These are phyloP conservation scores for Aspergillus viridinutans DNA, from an alignment of 2,329 filamentous ascomycete species.

Conservation along the genomic window DNA sequence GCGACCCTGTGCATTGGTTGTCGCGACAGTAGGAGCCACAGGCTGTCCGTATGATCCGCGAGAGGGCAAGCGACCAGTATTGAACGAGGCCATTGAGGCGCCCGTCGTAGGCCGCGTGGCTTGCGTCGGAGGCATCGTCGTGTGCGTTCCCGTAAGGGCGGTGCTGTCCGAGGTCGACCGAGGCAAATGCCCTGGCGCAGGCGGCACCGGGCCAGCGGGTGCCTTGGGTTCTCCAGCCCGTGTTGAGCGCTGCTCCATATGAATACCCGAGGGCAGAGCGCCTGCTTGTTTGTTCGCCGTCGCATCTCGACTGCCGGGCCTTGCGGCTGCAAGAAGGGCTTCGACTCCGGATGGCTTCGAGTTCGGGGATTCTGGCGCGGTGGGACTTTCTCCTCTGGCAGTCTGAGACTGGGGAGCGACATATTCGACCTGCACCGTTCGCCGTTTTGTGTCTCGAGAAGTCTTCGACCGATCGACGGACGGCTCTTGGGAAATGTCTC, in stretches of 20 bases:
- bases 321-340: constrained; percentile 45
- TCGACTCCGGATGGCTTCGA: constrained; percentile 16
- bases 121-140: constrained; percentile 36
- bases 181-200: constrained; percentile 48
- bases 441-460: constrained; percentile 77
- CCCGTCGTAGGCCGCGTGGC: constrained; percentile 70
- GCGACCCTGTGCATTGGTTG: constrained; percentile 82
- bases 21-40: constrained; percentile 77
- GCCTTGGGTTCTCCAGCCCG: constrained; percentile 12
- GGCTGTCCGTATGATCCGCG: constrained; percentile 84
- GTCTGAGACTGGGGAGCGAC: constrained; percentile 88
- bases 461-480: constrained; percentile 62
- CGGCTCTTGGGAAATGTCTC: constrained; percentile 65
- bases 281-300: constrained; percentile 4
- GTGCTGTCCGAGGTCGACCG: constrained; percentile 57
- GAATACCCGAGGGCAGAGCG: constrained; percentile 1
- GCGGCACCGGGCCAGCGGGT: constrained; percentile 22
- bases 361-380: constrained; percentile 6
- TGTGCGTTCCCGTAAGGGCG: constrained; percentile 44
- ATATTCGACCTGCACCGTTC: constrained; percentile 96
- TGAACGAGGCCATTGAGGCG: constrained; percentile 68
- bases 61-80: constrained; percentile 61
- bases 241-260: constrained; percentile 4
- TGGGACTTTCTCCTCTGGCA: constrained; percentile 57
- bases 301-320: constrained; percentile 12